These are phyloP conservation scores for Gentiana macrophylla DNA, from an alignment of 257 asterid species.

Conservation along the genomic window DNA sequence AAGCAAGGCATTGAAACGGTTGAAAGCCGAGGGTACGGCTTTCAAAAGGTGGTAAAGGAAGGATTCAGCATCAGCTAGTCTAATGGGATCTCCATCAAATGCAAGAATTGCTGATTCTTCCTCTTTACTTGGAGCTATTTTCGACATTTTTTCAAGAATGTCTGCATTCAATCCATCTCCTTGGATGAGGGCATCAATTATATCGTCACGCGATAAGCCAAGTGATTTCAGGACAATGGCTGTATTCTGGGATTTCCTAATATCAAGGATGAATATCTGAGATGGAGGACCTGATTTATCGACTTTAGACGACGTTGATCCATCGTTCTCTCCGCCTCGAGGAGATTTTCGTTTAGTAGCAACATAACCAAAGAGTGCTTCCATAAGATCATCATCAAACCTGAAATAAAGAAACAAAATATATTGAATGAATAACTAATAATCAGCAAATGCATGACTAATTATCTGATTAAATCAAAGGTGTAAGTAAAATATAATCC, in stretches of 20 bases:
- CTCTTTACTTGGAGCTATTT: conserved; percentile 59
- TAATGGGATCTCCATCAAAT: conserved; percentile 62
- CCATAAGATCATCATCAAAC: conserved; percentile 92
- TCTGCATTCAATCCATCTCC: conserved; percentile 62
- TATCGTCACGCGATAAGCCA: conserved; percentile 42
- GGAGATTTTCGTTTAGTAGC: conserved; percentile 79
- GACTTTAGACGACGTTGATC: conserved; percentile 16
- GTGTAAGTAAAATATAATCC: not conserved
- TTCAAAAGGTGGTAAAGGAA: conserved; percentile 80
- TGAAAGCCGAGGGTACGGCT: conserved; percentile 70
- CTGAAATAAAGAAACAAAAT: conserved; percentile 26
- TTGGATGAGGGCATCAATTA: conserved; percentile 45
- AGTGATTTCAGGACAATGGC: conserved; percentile 77
- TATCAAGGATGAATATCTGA: conserved; percentile 70
- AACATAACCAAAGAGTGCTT: conserved; percentile 87
- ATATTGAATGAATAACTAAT: not conserved
- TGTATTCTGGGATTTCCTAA: conserved; percentile 68
- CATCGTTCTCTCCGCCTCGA: conserved; percentile 1
- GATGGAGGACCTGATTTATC: conserved; percentile 49
- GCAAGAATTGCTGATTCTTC: conserved; percentile 50
- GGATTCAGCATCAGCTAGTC: conserved; percentile 81
- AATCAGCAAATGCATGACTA: not conserved
- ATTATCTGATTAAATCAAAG: not conserved
- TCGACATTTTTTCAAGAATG: conserved; percentile 54
- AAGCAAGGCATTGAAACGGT: conserved; percentile 64